A percentile compares a stretch with the other conserved stretches of the same genome.
These are phyloP conservation scores for Xenoacremonium recifei DNA, from an alignment of 2,329 filamentous ascomycete species.

Conservation along the genomic window DNA sequence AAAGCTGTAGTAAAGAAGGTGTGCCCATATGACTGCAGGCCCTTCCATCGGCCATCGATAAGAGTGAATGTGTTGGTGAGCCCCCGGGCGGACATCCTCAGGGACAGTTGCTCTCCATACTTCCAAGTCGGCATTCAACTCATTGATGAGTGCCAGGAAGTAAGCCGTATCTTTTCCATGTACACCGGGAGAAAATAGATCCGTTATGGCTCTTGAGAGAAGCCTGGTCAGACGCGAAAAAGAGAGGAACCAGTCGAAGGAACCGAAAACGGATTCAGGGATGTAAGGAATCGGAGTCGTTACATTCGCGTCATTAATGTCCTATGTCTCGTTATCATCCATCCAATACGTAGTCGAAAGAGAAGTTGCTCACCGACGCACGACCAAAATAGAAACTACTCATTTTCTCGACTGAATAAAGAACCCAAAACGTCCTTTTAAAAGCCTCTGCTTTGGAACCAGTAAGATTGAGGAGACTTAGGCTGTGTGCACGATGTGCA, in stretches of 20 bases:
- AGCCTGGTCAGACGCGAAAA: slow-evolving; percentile 14
- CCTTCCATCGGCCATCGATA: slow-evolving; percentile 10
- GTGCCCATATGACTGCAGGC: slow-evolving; percentile 11
- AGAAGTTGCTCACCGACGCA: slow-evolving; percentile 9
- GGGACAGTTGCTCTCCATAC: slow-evolving; percentile 11
- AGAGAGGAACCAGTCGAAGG: slow-evolving; percentile 11
- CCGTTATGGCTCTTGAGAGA: slow-evolving; percentile 13
- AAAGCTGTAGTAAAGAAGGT: slow-evolving; percentile 19
- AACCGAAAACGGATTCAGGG: slow-evolving; percentile 16
- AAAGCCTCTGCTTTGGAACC: slow-evolving; percentile 7
- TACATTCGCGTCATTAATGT: slow-evolving; percentile 15
- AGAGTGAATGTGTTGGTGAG: not conserved
- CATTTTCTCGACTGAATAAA: slow-evolving; percentile 20
- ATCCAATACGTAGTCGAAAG: no score
- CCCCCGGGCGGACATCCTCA: slow-evolving; percentile 8
- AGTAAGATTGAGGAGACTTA: slow-evolving; percentile 9
- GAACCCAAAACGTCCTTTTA: slow-evolving; percentile 15
- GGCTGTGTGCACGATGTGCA: slow-evolving; percentile 15
- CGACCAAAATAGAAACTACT: slow-evolving; percentile 22
- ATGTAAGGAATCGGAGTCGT: slow-evolving; percentile 13
- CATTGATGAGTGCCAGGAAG: slow-evolving; percentile 6
- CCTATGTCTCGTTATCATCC: slow-evolving; percentile 3
- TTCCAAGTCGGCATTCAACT: slow-evolving; percentile 16
- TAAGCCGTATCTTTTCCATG: slow-evolving; percentile 7
- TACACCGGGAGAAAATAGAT: slow-evolving; percentile 14